Percentiles rank a stretch among this genome's conserved stretches.
Evolutionary conservation across 768 basidiomycete genomes (phyloP).

Genomic region (Dioszegia crocea): DNA sequence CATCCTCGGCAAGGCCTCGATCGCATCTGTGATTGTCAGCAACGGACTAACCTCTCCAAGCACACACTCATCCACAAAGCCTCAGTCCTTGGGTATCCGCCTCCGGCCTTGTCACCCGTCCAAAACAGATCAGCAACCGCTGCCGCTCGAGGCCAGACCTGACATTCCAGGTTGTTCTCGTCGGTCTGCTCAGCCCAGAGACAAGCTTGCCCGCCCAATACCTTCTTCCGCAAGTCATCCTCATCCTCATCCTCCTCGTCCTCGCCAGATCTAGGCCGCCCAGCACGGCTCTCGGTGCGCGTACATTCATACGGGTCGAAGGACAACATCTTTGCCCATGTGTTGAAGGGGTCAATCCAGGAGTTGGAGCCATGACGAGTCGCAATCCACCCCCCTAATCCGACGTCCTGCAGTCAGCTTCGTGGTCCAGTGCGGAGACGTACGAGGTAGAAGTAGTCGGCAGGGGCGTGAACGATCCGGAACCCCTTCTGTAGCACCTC

Average conservation of each 20-base stretch:
- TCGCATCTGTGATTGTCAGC: constrained; percentile 39
- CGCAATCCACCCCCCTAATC: constrained; percentile 68
- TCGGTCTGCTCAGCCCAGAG: constrained; percentile 61
- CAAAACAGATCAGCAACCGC: constrained; percentile 73
- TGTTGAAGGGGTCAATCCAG: constrained; percentile 76
- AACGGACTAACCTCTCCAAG: too few species aligned
- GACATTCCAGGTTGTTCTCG: constrained; percentile 64
- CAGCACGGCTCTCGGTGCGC: constrained; percentile 51
- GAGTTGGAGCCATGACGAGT: constrained; percentile 44
- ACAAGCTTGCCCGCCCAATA: constrained; percentile 71
- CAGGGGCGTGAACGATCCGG: constrained; percentile 64
- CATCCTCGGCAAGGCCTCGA: constrained; percentile 60
- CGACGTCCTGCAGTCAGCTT: constrained; percentile 57
- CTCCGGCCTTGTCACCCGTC: constrained; percentile 54
- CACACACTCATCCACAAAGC: background rate
- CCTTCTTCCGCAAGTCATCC: background rate
- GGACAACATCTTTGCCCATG: constrained; percentile 67
- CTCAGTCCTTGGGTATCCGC: constrained; percentile 24
- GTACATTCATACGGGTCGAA: constrained; percentile 61
- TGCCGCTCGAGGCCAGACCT: constrained; percentile 69
- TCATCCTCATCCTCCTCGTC: background rate
- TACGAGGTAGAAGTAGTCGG: constrained; percentile 73
- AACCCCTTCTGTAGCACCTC: constrained; percentile 62
- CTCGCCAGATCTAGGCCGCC: constrained; percentile 54
- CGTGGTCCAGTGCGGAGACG: constrained; percentile 25